Percentiles rank a stretch among this genome's conserved stretches.
phyloP scores from a whole-genome alignment of 1,139 yeast species.

The Zygosaccharomyces pseudobailii region DNA sequence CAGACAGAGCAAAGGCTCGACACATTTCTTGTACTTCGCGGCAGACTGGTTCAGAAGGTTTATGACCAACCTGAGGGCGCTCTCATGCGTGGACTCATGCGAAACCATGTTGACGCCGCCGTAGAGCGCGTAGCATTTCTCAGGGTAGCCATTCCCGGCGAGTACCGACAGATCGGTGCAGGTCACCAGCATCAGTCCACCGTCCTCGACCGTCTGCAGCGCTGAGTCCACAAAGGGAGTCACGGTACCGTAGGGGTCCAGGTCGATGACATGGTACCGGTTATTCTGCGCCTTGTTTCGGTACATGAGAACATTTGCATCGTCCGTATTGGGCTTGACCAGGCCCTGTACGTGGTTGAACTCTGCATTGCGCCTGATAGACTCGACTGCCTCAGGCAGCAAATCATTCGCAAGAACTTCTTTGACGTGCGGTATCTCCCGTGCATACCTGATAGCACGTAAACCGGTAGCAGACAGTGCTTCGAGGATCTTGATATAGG shows the following conservation, averaged over 20 bases:
- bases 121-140: slow-evolving; percentile 87
- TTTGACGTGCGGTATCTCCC: slow-evolving; percentile 73
- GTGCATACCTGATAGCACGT: slow-evolving; percentile 87
- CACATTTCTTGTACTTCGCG: slow-evolving; percentile 78
- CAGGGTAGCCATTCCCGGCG: slow-evolving; percentile 96
- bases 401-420: slow-evolving; percentile 84
- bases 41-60: slow-evolving; percentile 75
- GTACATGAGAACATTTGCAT: slow-evolving; percentile 82
- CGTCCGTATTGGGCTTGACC: slow-evolving; percentile 71
- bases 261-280: slow-evolving; percentile 77
- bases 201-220: slow-evolving; percentile 71
- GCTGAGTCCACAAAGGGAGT: slow-evolving; percentile 93
- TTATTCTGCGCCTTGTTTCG: slow-evolving; percentile 40
- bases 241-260: slow-evolving; percentile 97
- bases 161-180: slow-evolving; percentile 95
- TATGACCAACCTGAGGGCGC: slow-evolving; percentile 80
- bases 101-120: slow-evolving; percentile 86
- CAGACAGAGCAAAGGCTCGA: slow-evolving; percentile 79
- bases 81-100: slow-evolving; percentile 85
- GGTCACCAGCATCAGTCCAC: slow-evolving; percentile 81
- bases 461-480: slow-evolving; percentile 94
- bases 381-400: slow-evolving; percentile 77
- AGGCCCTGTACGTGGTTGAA: slow-evolving; percentile 53
- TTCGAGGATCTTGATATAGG: slow-evolving; percentile 69
- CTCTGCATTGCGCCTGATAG: slow-evolving; percentile 66